Evolutionary conservation across 495 filamentous ascomycete genomes (phyloP), one percentile per base, ranked within the genome.

Genomic region (Jackrogersella minutella): DNA sequence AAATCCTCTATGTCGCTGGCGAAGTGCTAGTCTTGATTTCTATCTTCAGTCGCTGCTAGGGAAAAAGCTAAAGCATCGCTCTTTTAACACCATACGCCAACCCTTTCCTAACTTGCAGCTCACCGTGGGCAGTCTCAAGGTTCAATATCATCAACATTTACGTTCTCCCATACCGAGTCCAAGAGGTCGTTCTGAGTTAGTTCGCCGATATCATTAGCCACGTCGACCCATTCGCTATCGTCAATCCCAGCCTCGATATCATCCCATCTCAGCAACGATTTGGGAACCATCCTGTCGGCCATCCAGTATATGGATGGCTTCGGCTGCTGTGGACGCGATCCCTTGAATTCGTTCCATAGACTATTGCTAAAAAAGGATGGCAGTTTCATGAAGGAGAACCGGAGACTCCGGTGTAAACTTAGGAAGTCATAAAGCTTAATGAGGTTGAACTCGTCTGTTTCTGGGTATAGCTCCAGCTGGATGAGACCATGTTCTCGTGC

Each of bases 391-490:
- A 50, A 62, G 2, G 33, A 31, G 17, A 0, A 0, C 2, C 5
- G 17, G 11, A 60, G 17, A 26, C 2, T 33, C 19, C 68, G 80
- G 33, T 85, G 86, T 55, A 90, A 84, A 64, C 80, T 82, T n/a
- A 71, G 77, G 76, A 87, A 92, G 73, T 92, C 90, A 11, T 70
- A 33, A 46, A 82, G 76, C 56, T 76, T 84, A 58, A 75, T 81
- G 36, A 58, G 85, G 80, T 11, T n/a, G 65, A 43, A 78, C 79
- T 59, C 77, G 36, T 76, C 79, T 65, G 17, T 86, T 16, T 75
- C 78, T 11, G 87, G 84, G 19, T 90, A 81, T 6, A 36, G 10
- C 9, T 7, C 28, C 17, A n/a, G 14, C n/a, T 10, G 3, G 1
- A 64, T 43, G 1, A 69, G 50, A 22, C 90, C 90, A 72, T 85